A percentile compares a stretch with the other conserved stretches of the same genome.
phyloP scores from a whole-genome alignment of 352 stramenopile genomes.

The Phytophthora hibernalis region DNA sequence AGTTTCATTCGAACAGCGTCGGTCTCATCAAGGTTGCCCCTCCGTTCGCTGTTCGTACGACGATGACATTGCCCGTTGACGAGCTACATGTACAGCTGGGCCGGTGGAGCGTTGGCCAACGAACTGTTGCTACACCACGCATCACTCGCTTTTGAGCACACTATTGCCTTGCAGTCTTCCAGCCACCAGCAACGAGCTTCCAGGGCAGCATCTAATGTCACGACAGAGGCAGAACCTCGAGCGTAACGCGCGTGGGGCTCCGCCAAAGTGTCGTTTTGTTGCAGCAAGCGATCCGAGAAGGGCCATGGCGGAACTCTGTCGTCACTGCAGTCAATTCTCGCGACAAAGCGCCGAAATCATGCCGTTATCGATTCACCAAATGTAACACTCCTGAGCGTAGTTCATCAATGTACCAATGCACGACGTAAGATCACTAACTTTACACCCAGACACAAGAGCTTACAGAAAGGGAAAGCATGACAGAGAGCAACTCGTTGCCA shows the following conservation, averaged over 20 bases:
- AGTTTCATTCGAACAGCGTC: slow-evolving; percentile 22
- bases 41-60: slow-evolving; percentile 21
- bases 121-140: slow-evolving; percentile 19
- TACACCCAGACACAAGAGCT: no score
- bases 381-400: no score
- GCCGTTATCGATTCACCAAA: no score
- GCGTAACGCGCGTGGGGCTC: slow-evolving; percentile 13
- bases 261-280: slow-evolving; percentile 19
- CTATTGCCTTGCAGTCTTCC: slow-evolving; percentile 7
- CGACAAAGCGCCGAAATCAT: background rate
- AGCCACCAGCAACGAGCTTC: slow-evolving; percentile 12
- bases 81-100: slow-evolving; percentile 25
- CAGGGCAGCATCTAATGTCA: slow-evolving; percentile 26
- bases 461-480: no score
- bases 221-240: slow-evolving; percentile 15
- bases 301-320: slow-evolving; percentile 13
- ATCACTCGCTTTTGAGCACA: background rate
- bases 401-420: no score
- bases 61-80: slow-evolving; percentile 12
- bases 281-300: background rate
- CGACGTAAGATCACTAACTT: no score
- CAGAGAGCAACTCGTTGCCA: no score
- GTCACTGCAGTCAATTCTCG: slow-evolving; percentile 6
- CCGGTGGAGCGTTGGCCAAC: no score
- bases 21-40: background rate